Percentiles rank a stretch among this genome's conserved stretches.
phyloP scores from a whole-genome alignment of 2,329 filamentous ascomycete genomes.

The Helotiales sp. region DNA sequence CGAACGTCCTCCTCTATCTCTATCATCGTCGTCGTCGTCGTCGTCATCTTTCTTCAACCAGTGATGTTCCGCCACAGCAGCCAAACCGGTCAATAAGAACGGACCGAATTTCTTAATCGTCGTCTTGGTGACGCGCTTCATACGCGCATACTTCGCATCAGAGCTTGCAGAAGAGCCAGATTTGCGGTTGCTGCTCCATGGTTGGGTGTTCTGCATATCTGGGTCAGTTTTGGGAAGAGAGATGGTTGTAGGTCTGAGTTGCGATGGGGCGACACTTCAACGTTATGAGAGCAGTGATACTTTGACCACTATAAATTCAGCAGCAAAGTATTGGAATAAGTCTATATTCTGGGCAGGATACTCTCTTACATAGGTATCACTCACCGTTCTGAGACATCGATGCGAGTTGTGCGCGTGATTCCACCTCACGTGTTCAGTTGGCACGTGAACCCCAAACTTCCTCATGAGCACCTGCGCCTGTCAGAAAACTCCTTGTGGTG shows the following conservation, averaged over 20 bases:
- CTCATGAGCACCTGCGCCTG: not conserved
- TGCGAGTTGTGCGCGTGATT: not conserved
- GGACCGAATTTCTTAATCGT: constrained; percentile 31
- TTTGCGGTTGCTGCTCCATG: not conserved
- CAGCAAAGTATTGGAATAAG: no score
- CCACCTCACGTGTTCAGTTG: not conserved
- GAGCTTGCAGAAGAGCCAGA: not conserved
- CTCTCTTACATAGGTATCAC: not conserved
- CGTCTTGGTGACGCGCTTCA: not conserved
- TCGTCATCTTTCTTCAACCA: constrained; percentile 23
- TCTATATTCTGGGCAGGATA: not conserved
- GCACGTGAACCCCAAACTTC: not conserved
- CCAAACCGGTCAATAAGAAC: constrained; percentile 25
- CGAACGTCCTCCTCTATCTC: not conserved
- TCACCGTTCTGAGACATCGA: not conserved
- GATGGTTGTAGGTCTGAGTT: no score
- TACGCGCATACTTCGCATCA: not conserved
- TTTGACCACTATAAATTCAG: not conserved
- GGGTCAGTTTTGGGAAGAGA: not conserved
- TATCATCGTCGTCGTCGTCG: not conserved
- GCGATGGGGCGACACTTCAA: not conserved
- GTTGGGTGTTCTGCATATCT: not conserved
- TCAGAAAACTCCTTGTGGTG: no score
- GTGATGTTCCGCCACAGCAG: constrained; percentile 29
- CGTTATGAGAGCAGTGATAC: not conserved